A percentile compares a stretch with the other conserved stretches of the same genome.
phyloP scores from a whole-genome alignment of 1,284 basidiomycete genomes.

The Ustanciosporium gigantosporum region DNA sequence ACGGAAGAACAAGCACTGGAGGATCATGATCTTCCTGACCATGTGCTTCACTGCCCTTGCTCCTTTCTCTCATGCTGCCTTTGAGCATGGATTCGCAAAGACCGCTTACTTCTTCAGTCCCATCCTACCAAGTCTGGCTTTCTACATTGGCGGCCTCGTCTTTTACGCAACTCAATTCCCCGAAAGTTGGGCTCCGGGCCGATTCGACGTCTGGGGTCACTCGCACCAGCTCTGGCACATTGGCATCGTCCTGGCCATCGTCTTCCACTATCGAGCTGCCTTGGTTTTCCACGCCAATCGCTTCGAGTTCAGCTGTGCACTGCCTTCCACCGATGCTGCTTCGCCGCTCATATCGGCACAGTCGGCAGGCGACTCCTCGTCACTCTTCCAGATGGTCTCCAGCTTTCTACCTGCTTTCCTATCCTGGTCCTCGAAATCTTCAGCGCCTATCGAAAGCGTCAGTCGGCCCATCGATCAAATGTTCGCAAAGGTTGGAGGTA shows the following conservation, averaged over 20 bases:
- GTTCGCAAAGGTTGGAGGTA: constrained; percentile 40
- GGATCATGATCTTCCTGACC: constrained; percentile 54
- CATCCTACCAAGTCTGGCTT: constrained; percentile 49
- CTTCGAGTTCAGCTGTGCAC: constrained; percentile 53
- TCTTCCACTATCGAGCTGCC: constrained; percentile 54
- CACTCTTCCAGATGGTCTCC: constrained; percentile 10
- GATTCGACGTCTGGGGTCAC: constrained; percentile 55
- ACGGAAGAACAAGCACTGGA: constrained; percentile 47
- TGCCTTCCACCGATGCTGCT: constrained; percentile 8
- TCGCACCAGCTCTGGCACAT: constrained; percentile 60
- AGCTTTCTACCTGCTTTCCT: constrained; percentile 7
- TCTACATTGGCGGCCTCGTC: constrained; percentile 53
- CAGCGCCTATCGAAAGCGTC: constrained; percentile 11
- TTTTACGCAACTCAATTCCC: constrained; percentile 57
- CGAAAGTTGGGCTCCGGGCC: constrained; percentile 52
- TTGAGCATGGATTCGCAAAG: constrained; percentile 51
- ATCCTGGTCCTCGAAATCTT: constrained; percentile 4
- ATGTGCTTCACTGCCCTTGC: constrained; percentile 55
- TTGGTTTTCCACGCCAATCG: constrained; percentile 52
- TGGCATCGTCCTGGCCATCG: constrained; percentile 55
- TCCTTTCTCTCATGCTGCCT: constrained; percentile 55
- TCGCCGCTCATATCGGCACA: constrained; percentile 1
- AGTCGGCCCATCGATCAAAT: constrained; percentile 27
- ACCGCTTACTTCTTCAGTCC: constrained; percentile 53
- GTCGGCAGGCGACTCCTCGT: constrained; percentile 1